These are phyloP conservation scores for Entomortierella lignicola DNA, from an alignment of 192 early-diverging fungal genomes.

Conservation along the genomic window DNA sequence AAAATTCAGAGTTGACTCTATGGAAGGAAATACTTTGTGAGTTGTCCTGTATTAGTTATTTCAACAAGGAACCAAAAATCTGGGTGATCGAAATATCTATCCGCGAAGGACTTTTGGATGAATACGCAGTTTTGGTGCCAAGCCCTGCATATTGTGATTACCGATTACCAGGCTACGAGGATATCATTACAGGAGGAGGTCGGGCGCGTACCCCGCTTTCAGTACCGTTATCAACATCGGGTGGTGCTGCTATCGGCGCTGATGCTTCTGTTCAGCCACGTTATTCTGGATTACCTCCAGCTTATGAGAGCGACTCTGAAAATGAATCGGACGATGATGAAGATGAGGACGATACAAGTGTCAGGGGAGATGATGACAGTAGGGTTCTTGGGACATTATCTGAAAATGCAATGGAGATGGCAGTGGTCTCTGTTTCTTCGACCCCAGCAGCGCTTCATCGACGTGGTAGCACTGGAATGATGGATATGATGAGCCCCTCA, in stretches of 20 bases:
- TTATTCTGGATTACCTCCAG: constrained; percentile 30
- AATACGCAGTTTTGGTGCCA: constrained; percentile 38
- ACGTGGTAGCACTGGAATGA: neutral
- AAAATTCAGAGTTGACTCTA: too few relatives aligned
- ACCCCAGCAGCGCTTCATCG: neutral
- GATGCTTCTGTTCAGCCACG: neutral
- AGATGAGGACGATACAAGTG: constrained; percentile 14
- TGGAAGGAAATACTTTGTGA: constrained; percentile 22
- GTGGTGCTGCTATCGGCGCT: neutral
- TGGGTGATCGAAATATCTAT: constrained; percentile 54
- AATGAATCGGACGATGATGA: constrained; percentile 25
- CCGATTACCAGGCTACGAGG: constrained; percentile 46
- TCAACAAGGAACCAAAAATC: constrained; percentile 20
- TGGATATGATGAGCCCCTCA: neutral
- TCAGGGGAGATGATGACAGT: neutral
- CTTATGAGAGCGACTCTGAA: constrained; percentile 39
- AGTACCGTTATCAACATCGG: neutral
- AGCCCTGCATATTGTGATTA: constrained; percentile 51
- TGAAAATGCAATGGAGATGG: neutral
- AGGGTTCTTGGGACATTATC: neutral
- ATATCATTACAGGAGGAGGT: neutral
- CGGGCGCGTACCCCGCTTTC: neutral
- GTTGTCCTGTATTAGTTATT: constrained; percentile 11
- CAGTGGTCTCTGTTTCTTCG: neutral
- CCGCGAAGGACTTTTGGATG: constrained; percentile 34